A percentile compares a stretch with the other conserved stretches of the same genome.
Conservation (phyloP, 2,329 filamentous ascomycete genomes). For the Lecanicillium sp. region DNA sequence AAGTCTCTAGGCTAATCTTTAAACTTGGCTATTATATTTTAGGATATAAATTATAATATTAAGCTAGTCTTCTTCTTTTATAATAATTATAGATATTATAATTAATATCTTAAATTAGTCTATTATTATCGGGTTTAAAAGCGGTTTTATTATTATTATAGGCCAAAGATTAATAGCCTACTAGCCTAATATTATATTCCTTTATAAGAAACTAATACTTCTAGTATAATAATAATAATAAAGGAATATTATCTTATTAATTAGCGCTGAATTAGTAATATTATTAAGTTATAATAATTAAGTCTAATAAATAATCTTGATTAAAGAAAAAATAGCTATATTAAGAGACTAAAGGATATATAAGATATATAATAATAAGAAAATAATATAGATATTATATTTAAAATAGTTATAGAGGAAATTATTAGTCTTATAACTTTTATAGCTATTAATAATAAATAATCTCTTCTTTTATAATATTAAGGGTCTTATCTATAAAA, state of each 20-base stretch:
- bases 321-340: background rate
- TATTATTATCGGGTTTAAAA: background rate
- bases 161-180: background rate
- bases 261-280: background rate
- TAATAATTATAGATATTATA: background rate
- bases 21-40: background rate
- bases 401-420: constrained; percentile 3
- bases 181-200: background rate
- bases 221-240: background rate
- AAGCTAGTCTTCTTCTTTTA: background rate
- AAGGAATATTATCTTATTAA: constrained; percentile 2
- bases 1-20: background rate
- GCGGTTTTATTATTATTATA: background rate
- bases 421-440: constrained; percentile 3
- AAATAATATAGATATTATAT: constrained; percentile 2
- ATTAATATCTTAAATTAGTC: background rate
- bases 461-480: background rate
- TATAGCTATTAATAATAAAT: constrained; percentile 3
- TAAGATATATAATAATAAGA: background rate
- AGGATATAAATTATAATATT: background rate
- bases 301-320: background rate
- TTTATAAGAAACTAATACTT: background rate
- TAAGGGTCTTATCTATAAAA: background rate
- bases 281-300: background rate
- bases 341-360: constrained; percentile 5